A percentile compares a stretch with the other conserved stretches of the same genome.
Conservation (phyloP, 2,329 filamentous ascomycete species). For the Fonsecaea monophora region DNA sequence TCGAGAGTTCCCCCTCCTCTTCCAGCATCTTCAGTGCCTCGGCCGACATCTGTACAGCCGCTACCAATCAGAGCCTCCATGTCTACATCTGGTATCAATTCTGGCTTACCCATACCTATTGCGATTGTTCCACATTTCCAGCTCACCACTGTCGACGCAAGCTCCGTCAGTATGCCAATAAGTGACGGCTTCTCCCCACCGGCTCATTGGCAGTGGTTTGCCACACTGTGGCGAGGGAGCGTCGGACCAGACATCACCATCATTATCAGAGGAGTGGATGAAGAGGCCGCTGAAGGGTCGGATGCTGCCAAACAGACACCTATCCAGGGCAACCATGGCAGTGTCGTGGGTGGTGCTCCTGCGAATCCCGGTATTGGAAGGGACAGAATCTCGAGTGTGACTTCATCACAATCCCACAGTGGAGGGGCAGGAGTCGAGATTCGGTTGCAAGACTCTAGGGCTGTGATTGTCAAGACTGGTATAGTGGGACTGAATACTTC, state of each 20-base stretch:
- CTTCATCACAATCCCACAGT: slow-evolving; percentile 17
- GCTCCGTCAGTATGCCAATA: slow-evolving; percentile 75
- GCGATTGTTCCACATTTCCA: slow-evolving; percentile 81
- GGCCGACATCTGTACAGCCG: not conserved
- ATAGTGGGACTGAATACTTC: slow-evolving; percentile 24
- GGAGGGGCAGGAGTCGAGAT: slow-evolving; percentile 38
- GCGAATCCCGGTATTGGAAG: slow-evolving; percentile 13
- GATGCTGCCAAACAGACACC: slow-evolving; percentile 48
- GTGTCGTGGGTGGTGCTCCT: not conserved
- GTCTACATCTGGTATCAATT: not conserved
- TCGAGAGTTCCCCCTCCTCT: slow-evolving; percentile 26
- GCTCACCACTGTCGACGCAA: slow-evolving; percentile 76
- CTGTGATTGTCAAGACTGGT: slow-evolving; percentile 39
- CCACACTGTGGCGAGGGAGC: slow-evolving; percentile 87
- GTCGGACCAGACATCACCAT: slow-evolving; percentile 73
- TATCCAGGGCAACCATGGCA: slow-evolving; percentile 16
- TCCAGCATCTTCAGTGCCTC: slow-evolving; percentile 17
- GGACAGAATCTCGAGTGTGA: slow-evolving; percentile 11
- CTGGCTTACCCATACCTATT: slow-evolving; percentile 62
- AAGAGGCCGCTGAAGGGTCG: slow-evolving; percentile 40
- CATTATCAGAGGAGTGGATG: slow-evolving; percentile 51
- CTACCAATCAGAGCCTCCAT: not conserved
- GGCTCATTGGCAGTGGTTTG: slow-evolving; percentile 99
- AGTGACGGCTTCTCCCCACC: slow-evolving; percentile 76
- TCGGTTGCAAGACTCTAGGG: slow-evolving; percentile 36